A percentile compares a stretch with the other conserved stretches of the same genome.
These are phyloP conservation scores for Scutellaria galericulata DNA, from an alignment of 257 asterid genomes.

Conservation along the genomic window DNA sequence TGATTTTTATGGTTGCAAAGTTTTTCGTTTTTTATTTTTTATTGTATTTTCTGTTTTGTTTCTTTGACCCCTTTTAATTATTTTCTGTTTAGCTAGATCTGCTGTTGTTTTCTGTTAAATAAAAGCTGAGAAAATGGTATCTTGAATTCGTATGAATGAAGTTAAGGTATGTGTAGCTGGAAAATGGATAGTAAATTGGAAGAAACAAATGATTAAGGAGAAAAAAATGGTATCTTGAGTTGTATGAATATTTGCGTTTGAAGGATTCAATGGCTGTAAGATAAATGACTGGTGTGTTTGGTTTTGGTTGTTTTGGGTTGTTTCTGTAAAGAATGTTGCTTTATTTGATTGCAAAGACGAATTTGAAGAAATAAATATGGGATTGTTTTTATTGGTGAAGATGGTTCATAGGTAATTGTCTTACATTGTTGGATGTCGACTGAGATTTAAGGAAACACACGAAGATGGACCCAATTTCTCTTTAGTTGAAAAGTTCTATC, in stretches of 20 bases:
- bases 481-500: background rate
- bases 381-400: background rate
- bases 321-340: conserved; percentile 10
- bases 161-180: background rate
- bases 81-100: conserved; percentile 3
- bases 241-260: conserved; percentile 3
- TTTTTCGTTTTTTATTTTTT: background rate
- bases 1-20: background rate
- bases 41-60: background rate
- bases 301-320: conserved; percentile 19
- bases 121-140: background rate
- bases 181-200: background rate
- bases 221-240: background rate
- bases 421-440: background rate
- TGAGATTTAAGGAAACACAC: background rate
- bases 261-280: background rate
- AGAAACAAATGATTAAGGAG: background rate
- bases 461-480: background rate
- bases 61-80: background rate
- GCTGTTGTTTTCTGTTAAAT: conserved; percentile 3
- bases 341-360: background rate
- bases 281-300: background rate
- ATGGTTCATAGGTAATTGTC: background rate
- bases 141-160: background rate
- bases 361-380: background rate